A percentile compares a stretch with the other conserved stretches of the same genome.
phyloP scores from a whole-genome alignment of 768 basidiomycete species.

The Leucosporidium creatinivorum region DNA sequence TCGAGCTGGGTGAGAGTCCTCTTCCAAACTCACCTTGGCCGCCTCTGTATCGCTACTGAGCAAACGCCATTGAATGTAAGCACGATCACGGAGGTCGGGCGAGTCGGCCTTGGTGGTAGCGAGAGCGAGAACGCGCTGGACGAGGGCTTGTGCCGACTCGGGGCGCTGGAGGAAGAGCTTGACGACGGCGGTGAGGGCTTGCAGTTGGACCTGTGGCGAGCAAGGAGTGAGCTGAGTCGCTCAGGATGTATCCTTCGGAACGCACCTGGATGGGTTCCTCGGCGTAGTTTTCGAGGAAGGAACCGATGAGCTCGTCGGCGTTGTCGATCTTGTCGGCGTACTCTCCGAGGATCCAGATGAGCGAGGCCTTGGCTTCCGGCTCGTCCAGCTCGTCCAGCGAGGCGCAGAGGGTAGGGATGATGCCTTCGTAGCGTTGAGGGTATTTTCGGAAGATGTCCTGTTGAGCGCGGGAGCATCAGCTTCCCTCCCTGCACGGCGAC shows the following conservation, averaged over 20 bases:
- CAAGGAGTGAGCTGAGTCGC: not conserved
- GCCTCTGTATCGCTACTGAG: slow-evolving; percentile 90
- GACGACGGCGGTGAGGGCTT: slow-evolving; percentile 80
- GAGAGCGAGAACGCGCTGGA: slow-evolving; percentile 82
- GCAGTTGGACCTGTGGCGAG: slow-evolving; percentile 49
- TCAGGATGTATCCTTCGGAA: too few relatives aligned
- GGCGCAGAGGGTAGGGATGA: slow-evolving; percentile 88
- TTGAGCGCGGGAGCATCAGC: not conserved
- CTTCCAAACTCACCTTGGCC: slow-evolving; percentile 61
- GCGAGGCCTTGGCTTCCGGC: slow-evolving; percentile 92
- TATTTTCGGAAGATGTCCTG: slow-evolving; percentile 99
- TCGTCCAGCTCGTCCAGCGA: slow-evolving; percentile 96
- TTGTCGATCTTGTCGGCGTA: slow-evolving; percentile 97
- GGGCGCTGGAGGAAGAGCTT: slow-evolving; percentile 95
- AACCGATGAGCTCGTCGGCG: slow-evolving; percentile 79
- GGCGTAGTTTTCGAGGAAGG: slow-evolving; percentile 84
- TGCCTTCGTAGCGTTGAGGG: slow-evolving; percentile 89
- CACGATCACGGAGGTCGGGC: slow-evolving; percentile 90
- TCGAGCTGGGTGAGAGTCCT: not conserved
- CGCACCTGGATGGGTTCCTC: slow-evolving; percentile 54
- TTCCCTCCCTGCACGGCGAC: not conserved
- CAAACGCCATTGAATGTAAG: slow-evolving; percentile 96
- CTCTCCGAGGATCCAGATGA: slow-evolving; percentile 99
- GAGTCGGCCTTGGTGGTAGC: slow-evolving; percentile 97
- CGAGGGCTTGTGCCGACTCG: slow-evolving; percentile 81